Base-by-base conservation (phyloP, 2,329 filamentous ascomycete species). In the Clonostachys byssicola region DNA sequence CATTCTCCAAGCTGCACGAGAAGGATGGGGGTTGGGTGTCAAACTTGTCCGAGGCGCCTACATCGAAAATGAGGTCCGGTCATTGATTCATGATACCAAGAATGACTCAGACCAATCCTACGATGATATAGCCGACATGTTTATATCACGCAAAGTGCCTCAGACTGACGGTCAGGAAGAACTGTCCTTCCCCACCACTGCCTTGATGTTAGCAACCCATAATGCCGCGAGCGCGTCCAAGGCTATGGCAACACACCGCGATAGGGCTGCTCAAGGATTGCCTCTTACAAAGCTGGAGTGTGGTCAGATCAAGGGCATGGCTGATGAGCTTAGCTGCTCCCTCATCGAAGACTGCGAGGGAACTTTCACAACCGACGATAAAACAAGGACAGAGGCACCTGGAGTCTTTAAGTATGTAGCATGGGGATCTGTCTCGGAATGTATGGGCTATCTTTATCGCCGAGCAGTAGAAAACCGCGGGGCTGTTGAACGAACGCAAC, bases 221-320 rank as follows among this genome's bases (percentile, higher is more conserved):
- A 96, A 96, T 61, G 79, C 80, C 43, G 77, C 59, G 3, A 67
- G 64, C 23, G 63, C 69, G 3, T 59, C 64, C 35, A 69, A 70
- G 1, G 75, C 73, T 3, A 70, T 71, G 39, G 62, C 60, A 3
- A 55, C 79, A 9, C 90, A 90, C 65, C 75, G 77, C 38, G 77
- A 85, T 52, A 76, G 76, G 48, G 60, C 88, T 34, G 85, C 79
- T 3, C 77, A 80, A 43, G 87, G 86, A 20, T 61, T 67, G 5
- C 50, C 44, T 0, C 36, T 39, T 5, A 58, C 63, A 3, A 52
- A 56, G 1, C 63, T 79, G 6, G 65, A 56, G 40, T 81, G 75
- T 43, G 72, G 88, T 4, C 92, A 96, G 69, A 79, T 96, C 2
- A 87, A 92, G 71, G 92, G 92, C 39, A 97, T 97, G 92, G 92